phyloP scores from a whole-genome alignment of 441 rosid species.

The Bocquillonia castaneifolia region DNA sequence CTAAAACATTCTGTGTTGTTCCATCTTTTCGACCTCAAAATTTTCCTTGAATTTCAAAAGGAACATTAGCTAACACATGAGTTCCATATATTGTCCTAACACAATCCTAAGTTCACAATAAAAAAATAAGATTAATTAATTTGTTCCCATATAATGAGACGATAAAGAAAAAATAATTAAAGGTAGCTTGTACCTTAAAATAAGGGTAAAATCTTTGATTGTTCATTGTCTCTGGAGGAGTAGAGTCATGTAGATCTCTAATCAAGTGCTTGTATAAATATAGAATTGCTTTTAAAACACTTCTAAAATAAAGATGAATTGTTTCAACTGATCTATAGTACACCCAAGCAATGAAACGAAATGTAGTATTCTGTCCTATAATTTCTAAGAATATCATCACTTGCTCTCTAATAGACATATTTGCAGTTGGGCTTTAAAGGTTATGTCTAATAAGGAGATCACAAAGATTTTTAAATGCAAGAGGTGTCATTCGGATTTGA shows the following conservation, averaged over 20 bases:
- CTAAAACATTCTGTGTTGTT: background rate
- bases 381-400: background rate
- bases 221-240: background rate
- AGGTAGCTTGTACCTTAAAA: background rate
- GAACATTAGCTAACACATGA: background rate
- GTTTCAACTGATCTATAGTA: background rate
- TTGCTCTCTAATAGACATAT: background rate
- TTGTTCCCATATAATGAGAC: background rate
- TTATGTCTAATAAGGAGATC: background rate
- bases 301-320: background rate
- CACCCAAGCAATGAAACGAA: background rate
- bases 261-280: background rate
- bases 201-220: background rate
- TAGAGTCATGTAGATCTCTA: background rate
- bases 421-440: background rate
- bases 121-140: background rate
- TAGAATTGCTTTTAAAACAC: background rate
- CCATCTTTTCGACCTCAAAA: background rate
- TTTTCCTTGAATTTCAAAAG: background rate
- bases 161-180: background rate
- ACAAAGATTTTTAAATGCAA: background rate
- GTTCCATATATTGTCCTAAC: background rate
- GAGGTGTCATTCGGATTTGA: background rate
- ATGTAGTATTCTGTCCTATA: background rate
- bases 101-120: background rate